A percentile compares a stretch with the other conserved stretches of the same genome.
phyloP scores from a whole-genome alignment of 2,329 filamentous ascomycete species.

The Clonostachys byssicola region DNA sequence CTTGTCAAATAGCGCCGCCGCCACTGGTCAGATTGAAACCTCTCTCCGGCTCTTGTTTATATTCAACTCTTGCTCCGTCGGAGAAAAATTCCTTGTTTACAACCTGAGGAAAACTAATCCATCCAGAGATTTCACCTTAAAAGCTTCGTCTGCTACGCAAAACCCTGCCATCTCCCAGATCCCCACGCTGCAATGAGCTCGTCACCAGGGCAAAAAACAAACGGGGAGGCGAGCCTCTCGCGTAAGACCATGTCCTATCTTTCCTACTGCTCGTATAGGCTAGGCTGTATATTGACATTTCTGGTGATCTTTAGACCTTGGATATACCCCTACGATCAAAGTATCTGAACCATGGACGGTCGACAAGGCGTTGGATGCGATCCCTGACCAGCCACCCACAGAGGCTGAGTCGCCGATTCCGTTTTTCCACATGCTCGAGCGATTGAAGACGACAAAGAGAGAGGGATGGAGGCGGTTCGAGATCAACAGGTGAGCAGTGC shows the following conservation, averaged over 20 bases:
- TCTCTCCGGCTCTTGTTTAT: neutral
- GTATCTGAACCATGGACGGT: conserved; percentile 49
- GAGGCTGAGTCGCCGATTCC: conserved; percentile 71
- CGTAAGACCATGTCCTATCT: no score
- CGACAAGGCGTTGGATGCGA: conserved; percentile 59
- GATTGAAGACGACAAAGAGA: conserved; percentile 92
- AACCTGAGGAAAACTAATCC: no score
- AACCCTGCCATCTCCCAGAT: neutral
- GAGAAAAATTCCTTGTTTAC: no score
- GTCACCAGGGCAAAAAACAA: neutral
- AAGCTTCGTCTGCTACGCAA: neutral
- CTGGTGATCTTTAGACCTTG: conserved; percentile 14
- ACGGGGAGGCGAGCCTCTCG: neutral
- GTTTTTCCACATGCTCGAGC: conserved; percentile 93
- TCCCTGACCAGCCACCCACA: conserved; percentile 61
- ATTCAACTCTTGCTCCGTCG: neutral
- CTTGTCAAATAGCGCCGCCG: neutral
- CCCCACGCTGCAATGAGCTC: conserved; percentile 1
- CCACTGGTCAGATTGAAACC: neutral
- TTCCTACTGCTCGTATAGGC: no score
- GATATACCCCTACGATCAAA: conserved; percentile 27
- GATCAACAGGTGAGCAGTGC: conserved; percentile 44
- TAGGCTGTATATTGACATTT: neutral
- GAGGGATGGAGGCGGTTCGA: conserved; percentile 93
- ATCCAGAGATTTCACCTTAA: neutral